Evolutionary conservation across 2,329 filamentous ascomycete genomes (phyloP).

Genomic region (Apiospora sp.): DNA sequence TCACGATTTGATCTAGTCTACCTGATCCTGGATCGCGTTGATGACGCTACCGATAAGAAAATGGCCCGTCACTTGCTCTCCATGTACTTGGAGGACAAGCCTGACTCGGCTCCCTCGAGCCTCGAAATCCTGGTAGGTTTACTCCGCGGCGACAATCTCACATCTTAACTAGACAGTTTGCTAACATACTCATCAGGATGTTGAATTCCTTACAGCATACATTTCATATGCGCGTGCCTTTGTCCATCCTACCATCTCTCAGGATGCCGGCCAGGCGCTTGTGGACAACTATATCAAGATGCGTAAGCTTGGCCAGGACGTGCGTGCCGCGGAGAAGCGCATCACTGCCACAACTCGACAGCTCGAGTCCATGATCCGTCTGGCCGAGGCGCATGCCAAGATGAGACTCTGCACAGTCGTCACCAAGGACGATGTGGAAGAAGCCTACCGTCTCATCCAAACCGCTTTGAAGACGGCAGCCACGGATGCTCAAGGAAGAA

Average conservation of each 20-base stretch:
- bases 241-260: conserved; percentile 82
- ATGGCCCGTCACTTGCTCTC: conserved; percentile 91
- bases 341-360: conserved; percentile 98
- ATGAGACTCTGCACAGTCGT: conserved; percentile 87
- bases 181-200: conserved; percentile 64
- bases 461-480: conserved; percentile 94
- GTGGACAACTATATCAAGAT: conserved; percentile 91
- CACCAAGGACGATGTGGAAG: conserved; percentile 81
- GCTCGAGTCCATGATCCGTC: conserved; percentile 97
- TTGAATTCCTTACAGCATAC: conserved; percentile 95
- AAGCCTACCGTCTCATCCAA: conserved; percentile 92
- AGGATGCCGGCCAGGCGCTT: conserved; percentile 82
- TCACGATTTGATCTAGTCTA: conserved; percentile 98
- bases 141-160: background rate
- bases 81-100: conserved; percentile 96
- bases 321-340: conserved; percentile 88
- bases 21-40: conserved; percentile 90
- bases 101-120: conserved; percentile 78
- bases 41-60: conserved; percentile 87
- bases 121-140: conserved; percentile 81
- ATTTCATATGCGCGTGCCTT: conserved; percentile 94
- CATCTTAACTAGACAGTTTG: conserved; percentile 3
- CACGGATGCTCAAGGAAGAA: conserved; percentile 91
- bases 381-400: conserved; percentile 95
- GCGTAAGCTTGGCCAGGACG: conserved; percentile 89